phyloP scores from a whole-genome alignment of 768 basidiomycete species.

The Boletellus emodensis region DNA sequence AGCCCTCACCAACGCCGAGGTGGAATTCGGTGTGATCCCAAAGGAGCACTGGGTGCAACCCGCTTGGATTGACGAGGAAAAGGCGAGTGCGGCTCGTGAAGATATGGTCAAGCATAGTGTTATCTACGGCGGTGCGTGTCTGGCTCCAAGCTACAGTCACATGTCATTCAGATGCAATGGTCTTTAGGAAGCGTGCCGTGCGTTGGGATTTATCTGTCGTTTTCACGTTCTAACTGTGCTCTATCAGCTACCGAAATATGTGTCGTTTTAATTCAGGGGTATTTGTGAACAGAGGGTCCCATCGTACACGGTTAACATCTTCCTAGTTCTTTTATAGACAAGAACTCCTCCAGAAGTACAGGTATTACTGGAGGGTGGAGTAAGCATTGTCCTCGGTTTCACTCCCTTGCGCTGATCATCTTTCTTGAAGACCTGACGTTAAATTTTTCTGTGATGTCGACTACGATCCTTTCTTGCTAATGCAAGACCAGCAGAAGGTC shows the following conservation, averaged over 20 bases:
- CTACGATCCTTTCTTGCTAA: slow-evolving; percentile 76
- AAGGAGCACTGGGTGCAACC: slow-evolving; percentile 74
- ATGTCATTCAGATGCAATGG: neutral
- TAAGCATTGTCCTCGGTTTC: slow-evolving; percentile 34
- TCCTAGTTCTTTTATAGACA: slow-evolving; percentile 80
- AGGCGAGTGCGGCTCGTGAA: slow-evolving; percentile 52
- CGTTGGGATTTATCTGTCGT: slow-evolving; percentile 26
- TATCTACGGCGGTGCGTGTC: slow-evolving; percentile 56
- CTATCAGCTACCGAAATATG: slow-evolving; percentile 82
- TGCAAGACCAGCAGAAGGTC: slow-evolving; percentile 76
- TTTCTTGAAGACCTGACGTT: slow-evolving; percentile 56
- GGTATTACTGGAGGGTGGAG: slow-evolving; percentile 92
- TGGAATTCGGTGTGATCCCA: slow-evolving; percentile 63
- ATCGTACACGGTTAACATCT: neutral
- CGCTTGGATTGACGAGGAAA: slow-evolving; percentile 68
- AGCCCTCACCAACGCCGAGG: slow-evolving; percentile 28
- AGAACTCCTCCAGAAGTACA: slow-evolving; percentile 66
- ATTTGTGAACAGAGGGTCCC: slow-evolving; percentile 3
- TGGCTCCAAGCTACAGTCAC: slow-evolving; percentile 1
- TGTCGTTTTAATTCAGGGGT: slow-evolving; percentile 93
- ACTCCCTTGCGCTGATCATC: slow-evolving; percentile 6
- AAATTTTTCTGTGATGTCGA: slow-evolving; percentile 78
- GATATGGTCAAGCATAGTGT: slow-evolving; percentile 61
- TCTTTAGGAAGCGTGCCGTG: slow-evolving; percentile 67
- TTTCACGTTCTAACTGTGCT: slow-evolving; percentile 5